phyloP scores from a whole-genome alignment of 441 rosid genomes.

The Gossypium schwendimanii region DNA sequence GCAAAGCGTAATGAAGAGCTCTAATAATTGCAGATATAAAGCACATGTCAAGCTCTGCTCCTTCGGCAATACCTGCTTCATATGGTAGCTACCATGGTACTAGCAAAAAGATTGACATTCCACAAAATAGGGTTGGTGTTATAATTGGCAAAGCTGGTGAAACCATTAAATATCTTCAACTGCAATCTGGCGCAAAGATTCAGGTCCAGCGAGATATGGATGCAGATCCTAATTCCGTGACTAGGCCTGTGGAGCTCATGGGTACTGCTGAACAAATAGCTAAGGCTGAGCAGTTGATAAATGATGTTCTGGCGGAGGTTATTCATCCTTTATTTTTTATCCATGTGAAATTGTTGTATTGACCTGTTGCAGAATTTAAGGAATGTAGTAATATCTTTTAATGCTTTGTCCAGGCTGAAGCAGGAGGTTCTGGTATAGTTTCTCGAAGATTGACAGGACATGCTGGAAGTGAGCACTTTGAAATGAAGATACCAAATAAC shows the following conservation, averaged over 20 bases:
- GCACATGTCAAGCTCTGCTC: conserved; percentile 31
- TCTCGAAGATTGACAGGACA: conserved; percentile 72
- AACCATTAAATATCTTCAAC: conserved; percentile 86
- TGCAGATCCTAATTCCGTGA: conserved; percentile 62
- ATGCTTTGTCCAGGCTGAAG: conserved; percentile 55
- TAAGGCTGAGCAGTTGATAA: conserved; percentile 83
- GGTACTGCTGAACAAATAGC: conserved; percentile 81
- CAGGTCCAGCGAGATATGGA: conserved; percentile 93
- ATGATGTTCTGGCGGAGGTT: conserved; percentile 86
- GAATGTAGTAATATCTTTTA: background rate
- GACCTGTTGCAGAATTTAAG: background rate
- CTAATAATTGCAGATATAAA: conserved; percentile 32
- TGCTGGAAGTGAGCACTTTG: conserved; percentile 68
- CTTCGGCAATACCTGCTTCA: conserved; percentile 56
- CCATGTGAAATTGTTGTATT: background rate
- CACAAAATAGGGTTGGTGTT: conserved; percentile 92
- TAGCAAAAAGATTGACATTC: conserved; percentile 82
- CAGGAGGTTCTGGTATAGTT: conserved; percentile 75
- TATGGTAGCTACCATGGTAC: conserved; percentile 64
- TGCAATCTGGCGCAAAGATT: conserved; percentile 94
- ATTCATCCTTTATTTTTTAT: background rate
- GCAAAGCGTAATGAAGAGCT: background rate
- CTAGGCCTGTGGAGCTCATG: conserved; percentile 70
- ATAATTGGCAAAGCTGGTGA: conserved; percentile 96
- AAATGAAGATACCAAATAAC: conserved; percentile 71